These are phyloP conservation scores for Lipomyces sp. DNA, from an alignment of 805 yeast species.

Conservation along the genomic window DNA sequence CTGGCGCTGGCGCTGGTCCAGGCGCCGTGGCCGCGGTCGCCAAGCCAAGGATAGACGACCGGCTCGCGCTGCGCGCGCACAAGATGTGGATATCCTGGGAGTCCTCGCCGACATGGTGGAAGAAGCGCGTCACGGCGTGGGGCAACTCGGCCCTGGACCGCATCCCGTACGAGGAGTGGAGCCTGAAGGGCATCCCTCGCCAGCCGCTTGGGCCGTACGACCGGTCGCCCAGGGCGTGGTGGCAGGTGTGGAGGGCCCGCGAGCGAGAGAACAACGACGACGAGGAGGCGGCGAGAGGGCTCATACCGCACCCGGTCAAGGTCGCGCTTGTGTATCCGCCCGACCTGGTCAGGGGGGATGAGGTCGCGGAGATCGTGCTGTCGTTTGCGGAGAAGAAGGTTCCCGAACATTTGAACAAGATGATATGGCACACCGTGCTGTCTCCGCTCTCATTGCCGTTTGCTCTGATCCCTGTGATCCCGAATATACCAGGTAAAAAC, in stretches of 20 bases:
- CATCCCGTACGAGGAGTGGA: slow-evolving; percentile 77
- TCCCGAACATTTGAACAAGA: slow-evolving; percentile 54
- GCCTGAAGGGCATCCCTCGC: slow-evolving; percentile 76
- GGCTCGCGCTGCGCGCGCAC: slow-evolving; percentile 48
- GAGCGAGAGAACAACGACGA: slow-evolving; percentile 37
- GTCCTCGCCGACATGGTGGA: slow-evolving; percentile 53
- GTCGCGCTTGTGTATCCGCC: slow-evolving; percentile 45
- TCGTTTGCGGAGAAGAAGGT: slow-evolving; percentile 46
- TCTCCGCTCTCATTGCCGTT: slow-evolving; percentile 79
- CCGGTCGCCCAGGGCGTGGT: slow-evolving; percentile 6
- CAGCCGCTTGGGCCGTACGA: slow-evolving; percentile 20
- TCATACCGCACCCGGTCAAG: slow-evolving; percentile 13
- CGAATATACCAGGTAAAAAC: slow-evolving; percentile 74
- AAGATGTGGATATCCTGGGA: slow-evolving; percentile 62
- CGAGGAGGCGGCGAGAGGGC: slow-evolving; percentile 24
- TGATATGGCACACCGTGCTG: slow-evolving; percentile 52
- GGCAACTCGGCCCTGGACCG: slow-evolving; percentile 54
- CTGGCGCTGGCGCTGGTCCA: slow-evolving; percentile 24
- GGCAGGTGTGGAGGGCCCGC: slow-evolving; percentile 51
- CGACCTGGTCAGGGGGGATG: slow-evolving; percentile 35
- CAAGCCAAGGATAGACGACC: slow-evolving; percentile 41
- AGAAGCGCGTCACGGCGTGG: slow-evolving; percentile 54
- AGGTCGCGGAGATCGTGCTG: slow-evolving; percentile 43
- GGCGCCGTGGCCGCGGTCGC: not conserved
- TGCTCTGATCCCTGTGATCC: slow-evolving; percentile 77